These are phyloP conservation scores for Cercospora sojina DNA, from an alignment of 2,329 filamentous ascomycete genomes.

Conservation along the genomic window DNA sequence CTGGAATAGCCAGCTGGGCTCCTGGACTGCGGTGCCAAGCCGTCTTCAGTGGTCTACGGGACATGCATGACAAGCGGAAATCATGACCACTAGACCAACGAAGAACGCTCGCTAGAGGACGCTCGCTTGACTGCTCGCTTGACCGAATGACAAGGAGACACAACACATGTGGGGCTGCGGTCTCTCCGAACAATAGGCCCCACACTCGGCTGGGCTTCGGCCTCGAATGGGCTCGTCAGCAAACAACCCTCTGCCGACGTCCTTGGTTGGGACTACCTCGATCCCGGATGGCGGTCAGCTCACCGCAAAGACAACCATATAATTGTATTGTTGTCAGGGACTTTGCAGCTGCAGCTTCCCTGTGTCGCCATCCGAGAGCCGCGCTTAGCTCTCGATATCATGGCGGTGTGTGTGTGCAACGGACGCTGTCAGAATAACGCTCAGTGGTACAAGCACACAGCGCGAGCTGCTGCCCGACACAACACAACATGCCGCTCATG, in stretches of 20 bases:
- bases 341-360: slow-evolving; percentile 25
- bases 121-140: background rate
- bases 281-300: slow-evolving; percentile 27
- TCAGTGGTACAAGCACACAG: slow-evolving; percentile 24
- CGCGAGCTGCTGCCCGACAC: slow-evolving; percentile 28
- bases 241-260: slow-evolving; percentile 4
- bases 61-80: background rate
- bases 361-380: slow-evolving; percentile 3
- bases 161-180: slow-evolving; percentile 7
- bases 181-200: slow-evolving; percentile 18
- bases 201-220: slow-evolving; percentile 20
- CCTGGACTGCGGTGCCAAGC: slow-evolving; percentile 2
- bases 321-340: slow-evolving; percentile 19
- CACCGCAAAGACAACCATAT: slow-evolving; percentile 24
- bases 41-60: background rate
- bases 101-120: background rate
- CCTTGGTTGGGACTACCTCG: background rate
- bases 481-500: slow-evolving; percentile 16
- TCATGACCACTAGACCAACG: background rate
- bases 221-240: slow-evolving; percentile 16
- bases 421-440: slow-evolving; percentile 26
- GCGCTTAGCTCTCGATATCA: slow-evolving; percentile 12
- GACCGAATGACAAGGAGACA: background rate
- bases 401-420: slow-evolving; percentile 26
- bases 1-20: background rate